phyloP scores from a whole-genome alignment of 1,139 yeast species.

The Spathaspora sp. region DNA sequence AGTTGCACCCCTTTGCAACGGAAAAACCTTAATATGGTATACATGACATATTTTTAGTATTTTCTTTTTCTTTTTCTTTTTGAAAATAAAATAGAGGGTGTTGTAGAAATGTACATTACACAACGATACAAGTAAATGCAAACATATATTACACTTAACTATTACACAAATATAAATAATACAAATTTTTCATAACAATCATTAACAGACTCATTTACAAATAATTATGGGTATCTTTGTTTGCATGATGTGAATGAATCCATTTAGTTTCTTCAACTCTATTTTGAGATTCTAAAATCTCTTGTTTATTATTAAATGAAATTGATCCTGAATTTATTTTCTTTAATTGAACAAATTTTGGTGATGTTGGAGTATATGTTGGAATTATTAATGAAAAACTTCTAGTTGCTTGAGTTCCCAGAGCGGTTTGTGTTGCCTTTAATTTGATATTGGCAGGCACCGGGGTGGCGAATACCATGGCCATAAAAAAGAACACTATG shows the following conservation, averaged over 20 bases:
- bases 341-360: constrained; percentile 6
- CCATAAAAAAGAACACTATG: not conserved
- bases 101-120: no score
- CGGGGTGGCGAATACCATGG: constrained; percentile 17
- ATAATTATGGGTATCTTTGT: not conserved
- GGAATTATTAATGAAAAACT: constrained; percentile 20
- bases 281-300: constrained; percentile 7
- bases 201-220: not conserved
- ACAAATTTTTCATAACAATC: not conserved
- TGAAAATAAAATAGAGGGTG: no score
- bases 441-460: constrained; percentile 26
- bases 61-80: no score
- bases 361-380: constrained; percentile 19
- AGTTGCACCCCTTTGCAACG: no score
- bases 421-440: constrained; percentile 15
- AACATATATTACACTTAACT: not conserved
- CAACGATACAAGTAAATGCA: not conserved
- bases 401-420: constrained; percentile 13
- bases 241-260: not conserved
- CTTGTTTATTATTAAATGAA: constrained; percentile 18
- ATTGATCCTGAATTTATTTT: constrained; percentile 3
- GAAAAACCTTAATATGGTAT: no score
- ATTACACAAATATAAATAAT: not conserved
- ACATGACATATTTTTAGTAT: no score
- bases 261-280: constrained; percentile 3